phyloP scores from a whole-genome alignment of 805 yeast genomes.

The Naumovozyma baii region DNA sequence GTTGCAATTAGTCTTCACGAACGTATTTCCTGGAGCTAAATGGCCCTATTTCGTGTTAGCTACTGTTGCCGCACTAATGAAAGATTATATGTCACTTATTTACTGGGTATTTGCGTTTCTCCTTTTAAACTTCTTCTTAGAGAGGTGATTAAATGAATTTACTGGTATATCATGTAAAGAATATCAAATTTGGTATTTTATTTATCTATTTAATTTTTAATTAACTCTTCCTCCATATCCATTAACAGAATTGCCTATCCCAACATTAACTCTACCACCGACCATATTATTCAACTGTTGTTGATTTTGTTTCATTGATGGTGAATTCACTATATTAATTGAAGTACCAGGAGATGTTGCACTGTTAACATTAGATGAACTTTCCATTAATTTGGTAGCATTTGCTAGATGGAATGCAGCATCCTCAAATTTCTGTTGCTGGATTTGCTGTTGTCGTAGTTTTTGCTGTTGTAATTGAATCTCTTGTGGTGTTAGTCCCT shows the following conservation, averaged over 20 bases:
- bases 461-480: slow-evolving; percentile 29
- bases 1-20: slow-evolving; percentile 8
- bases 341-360: slow-evolving; percentile 1
- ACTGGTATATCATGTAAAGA: too few relatives aligned
- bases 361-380: slow-evolving; percentile 6
- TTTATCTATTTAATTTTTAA: slow-evolving; percentile 1
- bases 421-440: slow-evolving; percentile 28
- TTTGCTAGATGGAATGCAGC: slow-evolving; percentile 28
- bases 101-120: background rate
- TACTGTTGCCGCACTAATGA: background rate
- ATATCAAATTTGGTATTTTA: background rate
- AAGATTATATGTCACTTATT: background rate
- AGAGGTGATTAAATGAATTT: background rate
- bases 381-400: slow-evolving; percentile 25
- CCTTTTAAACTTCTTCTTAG: background rate
- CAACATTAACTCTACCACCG: slow-evolving; percentile 20
- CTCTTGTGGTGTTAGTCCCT: slow-evolving; percentile 28
- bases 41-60: slow-evolving; percentile 16
- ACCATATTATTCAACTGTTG: slow-evolving; percentile 8
- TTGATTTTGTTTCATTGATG: background rate
- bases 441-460: slow-evolving; percentile 28
- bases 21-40: slow-evolving; percentile 6
- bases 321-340: slow-evolving; percentile 2
- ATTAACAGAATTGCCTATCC: slow-evolving; percentile 15
- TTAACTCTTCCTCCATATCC: slow-evolving; percentile 16